Percentiles rank a stretch among this genome's conserved stretches.
These are phyloP conservation scores for Arxiozyma heterogenica DNA, from an alignment of 1,139 yeast species.

Conservation along the genomic window DNA sequence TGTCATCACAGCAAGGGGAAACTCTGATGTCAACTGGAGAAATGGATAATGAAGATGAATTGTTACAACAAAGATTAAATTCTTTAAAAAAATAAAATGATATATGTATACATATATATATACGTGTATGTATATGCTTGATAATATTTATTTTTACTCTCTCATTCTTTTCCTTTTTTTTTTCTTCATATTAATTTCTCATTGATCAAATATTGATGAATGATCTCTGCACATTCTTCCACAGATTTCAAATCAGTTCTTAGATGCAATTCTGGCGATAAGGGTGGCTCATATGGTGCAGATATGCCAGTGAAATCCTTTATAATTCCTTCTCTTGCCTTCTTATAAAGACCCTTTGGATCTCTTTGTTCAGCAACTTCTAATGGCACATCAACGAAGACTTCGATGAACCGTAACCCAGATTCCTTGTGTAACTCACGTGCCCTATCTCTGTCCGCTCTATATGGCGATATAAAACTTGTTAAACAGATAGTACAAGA, in stretches of 20 bases:
- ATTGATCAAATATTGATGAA: slow-evolving; percentile 57
- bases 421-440: slow-evolving; percentile 73
- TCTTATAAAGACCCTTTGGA: slow-evolving; percentile 92
- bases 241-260: slow-evolving; percentile 61
- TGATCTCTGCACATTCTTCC: slow-evolving; percentile 71
- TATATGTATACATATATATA: neutral
- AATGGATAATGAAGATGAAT: slow-evolving; percentile 56
- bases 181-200: slow-evolving; percentile 34
- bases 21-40: slow-evolving; percentile 40
- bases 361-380: slow-evolving; percentile 93
- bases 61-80: slow-evolving; percentile 79
- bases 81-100: slow-evolving; percentile 52
- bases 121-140: too few species aligned
- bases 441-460: slow-evolving; percentile 73
- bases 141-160: too few species aligned
- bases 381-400: slow-evolving; percentile 83
- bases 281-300: slow-evolving; percentile 94
- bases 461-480: slow-evolving; percentile 87
- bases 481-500: slow-evolving; percentile 78
- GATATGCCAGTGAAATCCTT: slow-evolving; percentile 92
- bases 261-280: slow-evolving; percentile 70
- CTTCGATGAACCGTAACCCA: slow-evolving; percentile 77
- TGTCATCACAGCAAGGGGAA: slow-evolving; percentile 36
- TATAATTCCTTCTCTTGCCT: slow-evolving; percentile 90
- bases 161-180: too few species aligned